Conservation (phyloP, 805 yeast species). For the Candida sithepensis region DNA sequence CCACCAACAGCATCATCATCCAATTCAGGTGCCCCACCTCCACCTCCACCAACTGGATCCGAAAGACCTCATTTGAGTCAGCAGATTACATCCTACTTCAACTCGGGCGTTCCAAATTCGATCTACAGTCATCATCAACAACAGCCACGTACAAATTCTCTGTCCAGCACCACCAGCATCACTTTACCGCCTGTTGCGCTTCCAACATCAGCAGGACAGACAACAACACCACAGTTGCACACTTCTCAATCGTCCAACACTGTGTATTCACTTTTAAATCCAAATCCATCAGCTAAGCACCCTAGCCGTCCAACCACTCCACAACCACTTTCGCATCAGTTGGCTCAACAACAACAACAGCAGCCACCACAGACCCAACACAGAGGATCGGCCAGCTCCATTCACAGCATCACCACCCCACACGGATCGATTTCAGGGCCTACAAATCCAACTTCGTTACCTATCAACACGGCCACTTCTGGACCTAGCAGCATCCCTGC, state of each 20-base stretch:
- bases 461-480: not conserved
- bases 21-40: not conserved
- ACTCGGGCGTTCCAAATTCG: slow-evolving; percentile 2
- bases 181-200: slow-evolving; percentile 1
- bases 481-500: not conserved
- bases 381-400: not conserved
- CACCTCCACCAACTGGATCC: not conserved
- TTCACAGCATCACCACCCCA: not conserved
- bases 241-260: slow-evolving; percentile 12
- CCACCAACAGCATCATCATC: not conserved
- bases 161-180: not conserved
- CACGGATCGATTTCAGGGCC: not conserved
- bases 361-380: not conserved
- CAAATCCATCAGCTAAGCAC: not conserved
- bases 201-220: not conserved
- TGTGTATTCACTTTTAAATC: slow-evolving; percentile 22
- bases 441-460: not conserved
- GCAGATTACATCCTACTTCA: slow-evolving; percentile 8
- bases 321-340: slow-evolving; percentile 7
- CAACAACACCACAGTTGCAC: not conserved
- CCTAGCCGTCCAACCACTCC: not conserved
- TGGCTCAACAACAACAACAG: slow-evolving; percentile 2
- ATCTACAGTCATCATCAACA: not conserved
- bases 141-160: slow-evolving; percentile 15
- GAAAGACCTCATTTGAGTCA: slow-evolving; percentile 6